Base-by-base conservation (phyloP, 2,329 filamentous ascomycete genomes). In the Nothophaeocryptopus gaeumannii region DNA sequence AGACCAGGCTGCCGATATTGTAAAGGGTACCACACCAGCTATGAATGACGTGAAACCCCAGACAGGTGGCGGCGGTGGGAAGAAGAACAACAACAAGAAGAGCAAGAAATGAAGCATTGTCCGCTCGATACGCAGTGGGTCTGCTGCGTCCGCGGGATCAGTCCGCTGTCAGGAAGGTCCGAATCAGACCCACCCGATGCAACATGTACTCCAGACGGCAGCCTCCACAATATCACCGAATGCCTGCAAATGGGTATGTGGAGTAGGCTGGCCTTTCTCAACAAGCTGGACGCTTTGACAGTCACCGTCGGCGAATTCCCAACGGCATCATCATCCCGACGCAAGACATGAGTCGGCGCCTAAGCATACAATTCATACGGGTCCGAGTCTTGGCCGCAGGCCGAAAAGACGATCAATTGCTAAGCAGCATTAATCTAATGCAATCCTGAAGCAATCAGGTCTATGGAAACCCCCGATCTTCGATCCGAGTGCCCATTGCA, bases 11-110 rank as follows among this genome's bases (percentile, higher is more conserved):
- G 63, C 60, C 13, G 58, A 44, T 29, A 51, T 45, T 44, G 32
- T 46, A 8, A 51, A 58, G 16, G 39, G 45, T 32, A 46, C 40
- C 14, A 20, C 48, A 29, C 45, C 46, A 32, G 30, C 50, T 8
- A 36, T 54, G 37, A 49, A 42, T 38, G 58, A 59, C 16, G 26
- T 47, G 12, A 59, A 60, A 39, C 37, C 57, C 16, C 57, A 54
- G 39, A 50, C 46, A 39, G 53, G 48, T 30, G 54, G 62, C 11
- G 72, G 69, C 5, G 72, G 69, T 13, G 67, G 66, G 35, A 76
- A 76, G 65, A 77, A 76, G 65, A 77, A 76, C 59, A 76, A 76
- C 59, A 76, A 76, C 65, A 75, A 47, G 49, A 60, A 58, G 48
- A 54, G 48, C 42, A 77, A 77, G 70, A 76, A 74, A 69, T 76